Conservation (phyloP, 1,284 basidiomycete species). For the Malassezia sp. region DNA sequence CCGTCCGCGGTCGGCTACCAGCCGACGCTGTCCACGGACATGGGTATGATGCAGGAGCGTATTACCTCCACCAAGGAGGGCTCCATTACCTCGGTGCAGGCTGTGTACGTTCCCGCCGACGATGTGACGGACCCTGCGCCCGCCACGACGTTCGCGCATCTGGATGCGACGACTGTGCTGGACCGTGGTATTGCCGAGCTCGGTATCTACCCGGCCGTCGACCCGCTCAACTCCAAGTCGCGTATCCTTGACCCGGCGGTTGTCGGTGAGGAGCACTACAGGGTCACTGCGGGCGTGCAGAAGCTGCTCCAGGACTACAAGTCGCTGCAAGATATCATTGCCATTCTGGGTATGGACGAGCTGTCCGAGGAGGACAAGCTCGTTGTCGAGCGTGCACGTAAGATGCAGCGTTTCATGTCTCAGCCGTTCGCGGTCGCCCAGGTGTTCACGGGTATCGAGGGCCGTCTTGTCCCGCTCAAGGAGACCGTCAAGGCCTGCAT, state of each 20-base stretch:
- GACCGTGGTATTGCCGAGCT: slow-evolving; percentile 98
- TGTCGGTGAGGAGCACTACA: slow-evolving; percentile 83
- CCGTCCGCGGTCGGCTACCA: slow-evolving; percentile 99
- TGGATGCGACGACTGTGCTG: slow-evolving; percentile 97
- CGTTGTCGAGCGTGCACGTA: slow-evolving; percentile 64
- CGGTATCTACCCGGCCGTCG: slow-evolving; percentile 99
- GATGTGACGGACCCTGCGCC: slow-evolving; percentile 99
- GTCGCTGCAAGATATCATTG: slow-evolving; percentile 72
- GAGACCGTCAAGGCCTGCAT: slow-evolving; percentile 45
- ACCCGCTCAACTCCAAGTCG: slow-evolving; percentile 97
- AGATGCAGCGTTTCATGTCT: slow-evolving; percentile 78
- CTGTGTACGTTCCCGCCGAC: slow-evolving; percentile 98
- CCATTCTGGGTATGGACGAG: slow-evolving; percentile 98
- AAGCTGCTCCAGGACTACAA: slow-evolving; percentile 99
- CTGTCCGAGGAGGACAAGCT: slow-evolving; percentile 99
- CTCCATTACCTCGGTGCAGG: slow-evolving; percentile 98
- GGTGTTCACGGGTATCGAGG: slow-evolving; percentile 98
- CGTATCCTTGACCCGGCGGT: slow-evolving; percentile 99
- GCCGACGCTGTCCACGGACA: slow-evolving; percentile 96
- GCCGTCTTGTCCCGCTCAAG: slow-evolving; percentile 67
- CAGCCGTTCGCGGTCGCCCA: slow-evolving; percentile 99
- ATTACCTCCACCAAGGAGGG: slow-evolving; percentile 99
- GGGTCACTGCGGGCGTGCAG: slow-evolving; percentile 86
- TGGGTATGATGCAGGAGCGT: slow-evolving; percentile 98
- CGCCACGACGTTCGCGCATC: slow-evolving; percentile 97